Evolutionary conservation across 148 eudicot species (phyloP), one percentile per base, ranked within the genome.

Genomic region (Arbutus unedo): DNA sequence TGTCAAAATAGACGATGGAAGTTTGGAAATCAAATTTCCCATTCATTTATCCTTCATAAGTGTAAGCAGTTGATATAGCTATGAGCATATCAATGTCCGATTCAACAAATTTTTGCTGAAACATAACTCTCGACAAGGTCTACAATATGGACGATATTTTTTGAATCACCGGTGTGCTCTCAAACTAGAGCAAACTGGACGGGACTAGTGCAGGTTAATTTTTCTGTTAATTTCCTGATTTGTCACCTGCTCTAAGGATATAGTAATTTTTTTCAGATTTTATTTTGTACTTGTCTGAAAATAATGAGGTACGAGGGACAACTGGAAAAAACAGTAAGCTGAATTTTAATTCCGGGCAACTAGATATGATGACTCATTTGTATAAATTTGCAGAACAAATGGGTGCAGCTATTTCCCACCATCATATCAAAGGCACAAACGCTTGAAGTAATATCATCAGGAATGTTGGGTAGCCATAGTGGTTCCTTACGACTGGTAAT

Each of bases 401-500:
- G 92, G 91, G 81, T 79, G 77, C 91, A 90, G 49, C 75, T 89
- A 53, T 93, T 90, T 85, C 93, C 97, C 49, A 87, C 93, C 6
- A 81, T 92, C 21, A 86, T 91, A 23, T 90, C 93, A 21, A 85
- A 82, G 83, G 91, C 92, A 75, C 79, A 80, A 70, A 91, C 85
- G 23, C 70, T 91, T 21, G 86, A 84, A 85, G 89, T 93, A 21
- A 64, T 91, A 53, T 85, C 88, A 77, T 87, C 91, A 41, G 94
- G 93, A 82, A 85, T 86, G 84, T 48, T 87, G 59, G 92, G 89
- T 49, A 88, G 66, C 71, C 92, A 87, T 77, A 91, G 84, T 84
- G 91, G 90, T 45, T 79, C 91, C 56, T 83, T 93, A 73, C 94
- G 85, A 83, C 81, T 91, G 97, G 97, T 93, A 89, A 75, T 75